Evolutionary conservation across 2,329 filamentous ascomycete species (phyloP).

Genomic region (Monosporascus sp.): DNA sequence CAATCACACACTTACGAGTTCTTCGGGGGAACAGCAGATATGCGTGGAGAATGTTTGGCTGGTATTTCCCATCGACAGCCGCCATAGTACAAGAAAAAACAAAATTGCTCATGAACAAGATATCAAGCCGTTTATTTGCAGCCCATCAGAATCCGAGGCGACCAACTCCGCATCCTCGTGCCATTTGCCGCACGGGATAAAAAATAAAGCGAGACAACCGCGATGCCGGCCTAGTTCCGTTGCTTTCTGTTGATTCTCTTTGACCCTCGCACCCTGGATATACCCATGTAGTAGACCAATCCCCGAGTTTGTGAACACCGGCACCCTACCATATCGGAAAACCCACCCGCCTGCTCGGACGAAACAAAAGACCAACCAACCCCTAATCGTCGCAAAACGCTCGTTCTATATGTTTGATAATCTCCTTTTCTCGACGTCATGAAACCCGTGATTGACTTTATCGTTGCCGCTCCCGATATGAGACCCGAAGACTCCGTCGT

Average conservation of each 20-base stretch:
- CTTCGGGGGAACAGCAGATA: background rate
- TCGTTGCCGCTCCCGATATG: conserved; percentile 38
- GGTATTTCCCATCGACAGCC: conserved; percentile 1
- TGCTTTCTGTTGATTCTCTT: conserved; percentile 27
- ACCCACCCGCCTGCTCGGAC: conserved; percentile 27
- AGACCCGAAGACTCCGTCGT: conserved; percentile 41
- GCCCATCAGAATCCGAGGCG: conserved; percentile 21
- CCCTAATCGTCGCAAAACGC: conserved; percentile 34
- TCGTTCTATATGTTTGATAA: conserved; percentile 48
- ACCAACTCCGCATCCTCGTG: conserved; percentile 33
- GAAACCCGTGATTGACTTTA: conserved; percentile 43
- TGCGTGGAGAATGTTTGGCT: conserved; percentile 19
- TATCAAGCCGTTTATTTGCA: conserved; percentile 30
- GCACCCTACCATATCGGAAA: conserved; percentile 15
- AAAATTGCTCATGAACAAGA: conserved; percentile 11
- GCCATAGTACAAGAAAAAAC: conserved; percentile 20
- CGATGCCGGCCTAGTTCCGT: conserved; percentile 23
- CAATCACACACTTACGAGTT: background rate
- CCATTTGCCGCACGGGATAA: conserved; percentile 16
- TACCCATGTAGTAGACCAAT: conserved; percentile 17
- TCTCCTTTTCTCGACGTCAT: conserved; percentile 47
- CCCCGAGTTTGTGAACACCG: conserved; percentile 17
- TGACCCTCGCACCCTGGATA: conserved; percentile 21
- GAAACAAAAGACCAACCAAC: conserved; percentile 33
- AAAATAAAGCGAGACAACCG: conserved; percentile 25